Evolutionary conservation across 1,284 basidiomycete genomes (phyloP).

Genomic region (Stereum hirsutum): DNA sequence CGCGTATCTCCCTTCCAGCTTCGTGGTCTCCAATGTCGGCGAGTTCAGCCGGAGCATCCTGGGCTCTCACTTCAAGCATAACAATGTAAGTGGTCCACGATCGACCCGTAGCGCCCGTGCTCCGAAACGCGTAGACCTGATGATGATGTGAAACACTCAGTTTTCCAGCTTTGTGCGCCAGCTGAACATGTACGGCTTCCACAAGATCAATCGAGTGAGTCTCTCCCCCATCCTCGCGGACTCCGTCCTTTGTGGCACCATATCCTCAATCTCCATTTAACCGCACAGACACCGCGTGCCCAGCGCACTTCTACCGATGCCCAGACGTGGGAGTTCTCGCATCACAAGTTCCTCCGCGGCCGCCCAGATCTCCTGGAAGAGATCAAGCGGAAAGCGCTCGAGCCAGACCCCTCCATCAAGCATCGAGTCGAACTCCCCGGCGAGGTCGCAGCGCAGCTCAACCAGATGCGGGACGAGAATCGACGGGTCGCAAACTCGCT

Average conservation of each 20-base stretch:
- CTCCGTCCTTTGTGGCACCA: background rate
- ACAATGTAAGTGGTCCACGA: slow-evolving; percentile 49
- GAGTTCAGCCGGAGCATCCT: slow-evolving; percentile 77
- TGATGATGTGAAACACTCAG: slow-evolving; percentile 25
- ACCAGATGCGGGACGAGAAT: slow-evolving; percentile 62
- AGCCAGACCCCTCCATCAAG: slow-evolving; percentile 59
- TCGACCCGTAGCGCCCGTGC: slow-evolving; percentile 3
- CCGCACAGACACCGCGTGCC: slow-evolving; percentile 76
- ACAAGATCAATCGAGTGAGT: slow-evolving; percentile 73
- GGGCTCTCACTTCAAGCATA: slow-evolving; percentile 77
- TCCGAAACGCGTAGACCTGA: slow-evolving; percentile 7
- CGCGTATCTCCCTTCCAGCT: slow-evolving; percentile 28
- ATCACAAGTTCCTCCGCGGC: slow-evolving; percentile 77
- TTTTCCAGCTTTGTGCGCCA: slow-evolving; percentile 87
- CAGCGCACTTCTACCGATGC: slow-evolving; percentile 72
- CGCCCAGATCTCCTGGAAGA: slow-evolving; percentile 78
- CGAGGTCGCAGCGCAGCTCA: slow-evolving; percentile 63
- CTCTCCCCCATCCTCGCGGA: background rate
- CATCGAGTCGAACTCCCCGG: slow-evolving; percentile 69
- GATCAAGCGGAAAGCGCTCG: slow-evolving; percentile 79
- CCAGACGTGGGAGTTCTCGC: slow-evolving; percentile 86
- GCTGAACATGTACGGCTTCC: slow-evolving; percentile 86
- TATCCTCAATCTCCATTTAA: slow-evolving; percentile 1
- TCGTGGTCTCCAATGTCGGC: slow-evolving; percentile 75
- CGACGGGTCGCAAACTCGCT: slow-evolving; percentile 43